Conservation (phyloP, 2,329 filamentous ascomycete genomes). For the Fusarium sp. region DNA sequence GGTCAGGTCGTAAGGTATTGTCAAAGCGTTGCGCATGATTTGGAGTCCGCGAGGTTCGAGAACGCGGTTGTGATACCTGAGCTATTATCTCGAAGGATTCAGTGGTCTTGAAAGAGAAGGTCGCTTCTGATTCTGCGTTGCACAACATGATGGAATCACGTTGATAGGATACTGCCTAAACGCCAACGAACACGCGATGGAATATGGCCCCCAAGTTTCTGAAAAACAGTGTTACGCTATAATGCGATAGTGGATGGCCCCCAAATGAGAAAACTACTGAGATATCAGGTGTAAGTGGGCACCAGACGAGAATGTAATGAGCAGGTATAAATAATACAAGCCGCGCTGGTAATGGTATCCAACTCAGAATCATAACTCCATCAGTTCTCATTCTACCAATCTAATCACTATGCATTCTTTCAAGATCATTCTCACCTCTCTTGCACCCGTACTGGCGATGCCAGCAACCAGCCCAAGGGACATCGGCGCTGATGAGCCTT, state of each 20-base stretch:
- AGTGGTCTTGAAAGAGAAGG: background rate
- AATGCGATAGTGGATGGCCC: background rate
- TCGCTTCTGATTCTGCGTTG: fast-evolving
- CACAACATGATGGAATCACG: too few species aligned
- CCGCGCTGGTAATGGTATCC: fast-evolving
- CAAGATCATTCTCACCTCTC: background rate
- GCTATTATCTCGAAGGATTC: fast-evolving
- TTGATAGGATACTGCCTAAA: background rate
- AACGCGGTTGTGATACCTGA: background rate
- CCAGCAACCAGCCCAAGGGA: background rate
- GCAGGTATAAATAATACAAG: background rate
- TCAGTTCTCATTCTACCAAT: fast-evolving
- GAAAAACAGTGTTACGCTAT: background rate
- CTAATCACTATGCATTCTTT: background rate
- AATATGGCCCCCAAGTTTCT: background rate
- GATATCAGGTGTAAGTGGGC: background rate
- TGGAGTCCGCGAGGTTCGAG: background rate
- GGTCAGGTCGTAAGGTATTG: background rate
- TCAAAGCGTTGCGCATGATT: background rate
- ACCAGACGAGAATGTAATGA: fast-evolving
- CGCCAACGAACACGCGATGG: background rate
- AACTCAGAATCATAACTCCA: fast-evolving
- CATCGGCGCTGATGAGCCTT: background rate
- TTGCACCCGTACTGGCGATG: background rate
- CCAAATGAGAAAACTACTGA: background rate